These are phyloP conservation scores for Conoideocrella luteorostrata DNA, from an alignment of 2,329 filamentous ascomycete species.

Conservation along the genomic window DNA sequence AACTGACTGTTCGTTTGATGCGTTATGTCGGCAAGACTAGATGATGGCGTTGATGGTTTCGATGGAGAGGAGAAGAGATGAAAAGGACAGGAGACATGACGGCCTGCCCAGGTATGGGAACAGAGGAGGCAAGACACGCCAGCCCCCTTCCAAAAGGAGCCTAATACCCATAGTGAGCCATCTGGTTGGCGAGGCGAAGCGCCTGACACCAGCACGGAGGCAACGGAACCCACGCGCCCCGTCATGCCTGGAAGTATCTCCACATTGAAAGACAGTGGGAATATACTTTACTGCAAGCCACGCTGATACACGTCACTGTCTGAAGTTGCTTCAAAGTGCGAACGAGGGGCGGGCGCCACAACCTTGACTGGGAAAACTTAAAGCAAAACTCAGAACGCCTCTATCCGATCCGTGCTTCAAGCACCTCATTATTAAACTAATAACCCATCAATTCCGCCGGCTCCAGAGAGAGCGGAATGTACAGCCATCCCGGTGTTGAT, in stretches of 20 bases:
- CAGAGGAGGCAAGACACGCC: conserved; percentile 10
- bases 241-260: conserved; percentile 1
- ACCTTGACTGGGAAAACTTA: not conserved
- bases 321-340: not conserved
- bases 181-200: conserved; percentile 22
- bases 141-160: conserved; percentile 6
- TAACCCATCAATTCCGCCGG: no score
- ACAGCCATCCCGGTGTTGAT: no score
- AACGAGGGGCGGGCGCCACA: not conserved
- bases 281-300: not conserved
- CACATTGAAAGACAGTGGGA: not conserved
- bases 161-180: not conserved
- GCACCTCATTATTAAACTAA: no score
- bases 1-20: not conserved
- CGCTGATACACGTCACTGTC: conserved; percentile 1
- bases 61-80: conserved; percentile 3
- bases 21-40: not conserved
- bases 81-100: conserved; percentile 1
- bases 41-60: not conserved
- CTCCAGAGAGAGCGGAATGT: no score
- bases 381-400: no score
- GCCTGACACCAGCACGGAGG: conserved; percentile 22
- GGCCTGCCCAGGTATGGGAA: conserved; percentile 1
- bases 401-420: not conserved
- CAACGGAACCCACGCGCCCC: conserved; percentile 14